These are phyloP conservation scores for Leccinellum rugosiceps DNA, from an alignment of 768 basidiomycete species.

Conservation along the genomic window DNA sequence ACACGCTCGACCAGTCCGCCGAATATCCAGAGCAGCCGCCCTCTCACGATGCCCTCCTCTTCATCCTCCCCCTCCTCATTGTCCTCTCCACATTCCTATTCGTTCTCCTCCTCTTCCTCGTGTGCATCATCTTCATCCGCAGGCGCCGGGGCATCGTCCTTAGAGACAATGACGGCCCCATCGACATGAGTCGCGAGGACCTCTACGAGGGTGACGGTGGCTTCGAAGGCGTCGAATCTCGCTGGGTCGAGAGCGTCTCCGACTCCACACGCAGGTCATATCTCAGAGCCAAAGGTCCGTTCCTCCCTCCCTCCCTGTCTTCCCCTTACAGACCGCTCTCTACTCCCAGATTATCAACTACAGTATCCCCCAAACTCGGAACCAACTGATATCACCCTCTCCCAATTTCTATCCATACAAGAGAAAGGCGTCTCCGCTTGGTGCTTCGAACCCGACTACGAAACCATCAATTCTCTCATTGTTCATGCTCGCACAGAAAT, in stretches of 20 bases:
- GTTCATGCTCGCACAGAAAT: constrained; percentile 97
- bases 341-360: constrained; percentile 62
- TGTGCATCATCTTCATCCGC: constrained; percentile 84
- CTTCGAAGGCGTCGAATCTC: constrained; percentile 84
- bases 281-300: constrained; percentile 80
- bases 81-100: constrained; percentile 91
- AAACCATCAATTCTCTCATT: constrained; percentile 86
- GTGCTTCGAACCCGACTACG: constrained; percentile 99
- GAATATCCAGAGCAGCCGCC: constrained; percentile 25
- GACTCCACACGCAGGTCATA: constrained; percentile 71
- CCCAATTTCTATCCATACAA: constrained; percentile 98
- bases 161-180: constrained; percentile 85
- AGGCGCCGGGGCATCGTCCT: constrained; percentile 73
- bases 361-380: constrained; percentile 95
- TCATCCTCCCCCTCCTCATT: constrained; percentile 92
- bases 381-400: constrained; percentile 96
- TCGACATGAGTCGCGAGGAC: constrained; percentile 91
- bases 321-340: constrained; percentile 6
- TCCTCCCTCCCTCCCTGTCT: neutral
- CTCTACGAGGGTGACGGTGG: constrained; percentile 90
- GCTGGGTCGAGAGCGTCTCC: constrained; percentile 85
- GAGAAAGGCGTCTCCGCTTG: constrained; percentile 99
- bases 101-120: constrained; percentile 85
- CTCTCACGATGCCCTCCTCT: constrained; percentile 66
- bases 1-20: neutral